A percentile compares a stretch with the other conserved stretches of the same genome.
These are phyloP conservation scores for Bidens hawaiensis DNA, from an alignment of 140 eudicot genomes.

Conservation along the genomic window DNA sequence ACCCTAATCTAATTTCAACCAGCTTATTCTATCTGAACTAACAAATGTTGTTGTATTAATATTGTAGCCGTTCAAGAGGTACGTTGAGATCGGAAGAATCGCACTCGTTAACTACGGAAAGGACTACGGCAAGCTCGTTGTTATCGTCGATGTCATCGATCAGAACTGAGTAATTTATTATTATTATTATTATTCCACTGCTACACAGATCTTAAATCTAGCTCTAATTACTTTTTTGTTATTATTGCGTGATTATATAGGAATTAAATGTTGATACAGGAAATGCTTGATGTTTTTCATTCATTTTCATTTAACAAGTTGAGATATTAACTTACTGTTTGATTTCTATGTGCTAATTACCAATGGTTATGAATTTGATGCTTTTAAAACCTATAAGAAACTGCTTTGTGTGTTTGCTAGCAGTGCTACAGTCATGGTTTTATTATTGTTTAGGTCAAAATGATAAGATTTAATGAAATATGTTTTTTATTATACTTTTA, in stretches of 20 bases:
- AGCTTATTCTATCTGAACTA: not conserved
- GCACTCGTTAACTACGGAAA: constrained; percentile 67
- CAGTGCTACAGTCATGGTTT: not conserved
- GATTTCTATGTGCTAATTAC: not conserved
- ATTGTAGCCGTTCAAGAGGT: constrained; percentile 76
- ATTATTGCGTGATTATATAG: not conserved
- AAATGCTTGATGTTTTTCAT: not conserved
- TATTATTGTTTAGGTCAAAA: not conserved
- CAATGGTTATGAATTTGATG: not conserved
- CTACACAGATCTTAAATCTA: not conserved
- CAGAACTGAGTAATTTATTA: constrained; percentile 43
- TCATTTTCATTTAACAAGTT: not conserved
- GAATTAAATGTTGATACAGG: not conserved
- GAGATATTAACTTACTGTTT: not conserved
- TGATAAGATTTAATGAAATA: too few relatives aligned
- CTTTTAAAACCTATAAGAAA: not conserved
- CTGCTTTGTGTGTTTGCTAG: not conserved
- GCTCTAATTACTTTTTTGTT: constrained; percentile 4
- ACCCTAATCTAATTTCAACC: not conserved
- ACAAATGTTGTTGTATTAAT: not conserved
- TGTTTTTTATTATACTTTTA: too few relatives aligned
- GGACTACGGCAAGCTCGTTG: constrained; percentile 67
- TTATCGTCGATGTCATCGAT: constrained; percentile 69
- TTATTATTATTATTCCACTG: too few relatives aligned
- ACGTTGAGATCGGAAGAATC: constrained; percentile 68